Percentiles rank a stretch among this genome's conserved stretches.
phyloP scores from a whole-genome alignment of 2,329 filamentous ascomycete species.

The Knoxdaviesia proteae region DNA sequence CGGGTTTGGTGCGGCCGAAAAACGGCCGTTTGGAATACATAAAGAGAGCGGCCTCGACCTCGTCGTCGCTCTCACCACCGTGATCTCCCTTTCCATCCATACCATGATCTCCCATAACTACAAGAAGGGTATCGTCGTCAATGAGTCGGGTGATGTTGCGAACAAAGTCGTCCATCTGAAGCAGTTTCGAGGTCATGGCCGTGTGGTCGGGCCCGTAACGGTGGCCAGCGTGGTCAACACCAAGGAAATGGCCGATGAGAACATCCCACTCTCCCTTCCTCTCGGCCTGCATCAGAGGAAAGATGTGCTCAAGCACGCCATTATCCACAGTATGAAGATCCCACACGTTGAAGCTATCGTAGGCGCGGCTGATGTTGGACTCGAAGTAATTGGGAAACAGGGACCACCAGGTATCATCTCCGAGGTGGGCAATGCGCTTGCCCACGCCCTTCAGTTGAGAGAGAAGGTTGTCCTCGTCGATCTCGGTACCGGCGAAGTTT shows the following conservation, averaged over 20 bases:
- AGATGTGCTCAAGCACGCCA: conserved; percentile 77
- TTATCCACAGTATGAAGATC: conserved; percentile 94
- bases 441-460: conserved; percentile 43
- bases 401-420: conserved; percentile 94
- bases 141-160: conserved; percentile 48
- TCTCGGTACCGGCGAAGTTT: conserved; percentile 86
- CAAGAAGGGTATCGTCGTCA: conserved; percentile 69
- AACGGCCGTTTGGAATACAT: conserved; percentile 84
- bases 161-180: conserved; percentile 75
- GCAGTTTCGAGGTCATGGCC: conserved; percentile 77
- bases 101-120: conserved; percentile 97
- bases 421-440: conserved; percentile 71
- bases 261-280: conserved; percentile 67
- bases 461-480: conserved; percentile 73
- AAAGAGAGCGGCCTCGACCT: conserved; percentile 87
- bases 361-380: conserved; percentile 62
- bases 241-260: conserved; percentile 83
- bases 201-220: conserved; percentile 84
- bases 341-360: conserved; percentile 97
- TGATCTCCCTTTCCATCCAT: conserved; percentile 97
- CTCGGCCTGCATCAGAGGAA: conserved; percentile 51
- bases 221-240: conserved; percentile 92
- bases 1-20: conserved; percentile 57
- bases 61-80: conserved; percentile 93
- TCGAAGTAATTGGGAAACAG: conserved; percentile 92